Evolutionary conservation across 1,284 basidiomycete genomes (phyloP).

Genomic region (Leccinum laetum): DNA sequence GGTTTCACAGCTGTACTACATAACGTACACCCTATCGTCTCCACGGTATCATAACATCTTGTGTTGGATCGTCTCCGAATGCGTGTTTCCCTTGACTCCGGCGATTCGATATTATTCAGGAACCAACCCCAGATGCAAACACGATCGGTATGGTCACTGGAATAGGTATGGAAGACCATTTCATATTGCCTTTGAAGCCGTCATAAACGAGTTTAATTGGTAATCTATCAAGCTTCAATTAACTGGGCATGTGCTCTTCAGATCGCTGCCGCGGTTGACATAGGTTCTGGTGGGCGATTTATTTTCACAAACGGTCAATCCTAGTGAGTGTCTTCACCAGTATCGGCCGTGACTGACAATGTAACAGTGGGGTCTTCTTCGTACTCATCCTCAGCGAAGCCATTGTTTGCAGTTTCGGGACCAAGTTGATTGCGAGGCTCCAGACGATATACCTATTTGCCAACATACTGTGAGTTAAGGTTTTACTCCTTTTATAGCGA

Average conservation of each 20-base stretch:
- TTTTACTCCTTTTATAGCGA: background rate
- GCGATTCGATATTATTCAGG: background rate
- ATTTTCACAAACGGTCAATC: conserved; percentile 30
- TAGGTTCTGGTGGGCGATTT: conserved; percentile 33
- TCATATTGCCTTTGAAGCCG: background rate
- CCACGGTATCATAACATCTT: conserved; percentile 34
- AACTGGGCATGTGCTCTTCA: conserved; percentile 44
- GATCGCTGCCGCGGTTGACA: conserved; percentile 37
- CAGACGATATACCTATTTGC: conserved; percentile 30
- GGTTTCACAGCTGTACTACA: conserved; percentile 35
- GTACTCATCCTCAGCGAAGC: conserved; percentile 34
- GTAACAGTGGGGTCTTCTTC: conserved; percentile 33
- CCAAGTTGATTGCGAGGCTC: conserved; percentile 35
- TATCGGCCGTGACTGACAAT: background rate
- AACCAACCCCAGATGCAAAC: conserved; percentile 32
- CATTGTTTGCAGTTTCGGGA: conserved; percentile 44
- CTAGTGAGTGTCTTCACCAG: conserved; percentile 21
- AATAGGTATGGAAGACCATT: conserved; percentile 18
- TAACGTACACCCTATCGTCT: conserved; percentile 38
- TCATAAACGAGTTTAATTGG: background rate
- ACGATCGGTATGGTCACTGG: conserved; percentile 40
- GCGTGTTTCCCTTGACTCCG: background rate
- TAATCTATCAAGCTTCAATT: conserved; percentile 34
- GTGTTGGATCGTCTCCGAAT: conserved; percentile 38
- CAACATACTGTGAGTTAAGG: conserved; percentile 33